phyloP scores from a whole-genome alignment of 331 rosid genomes.

The Pyracantha coccinea region DNA sequence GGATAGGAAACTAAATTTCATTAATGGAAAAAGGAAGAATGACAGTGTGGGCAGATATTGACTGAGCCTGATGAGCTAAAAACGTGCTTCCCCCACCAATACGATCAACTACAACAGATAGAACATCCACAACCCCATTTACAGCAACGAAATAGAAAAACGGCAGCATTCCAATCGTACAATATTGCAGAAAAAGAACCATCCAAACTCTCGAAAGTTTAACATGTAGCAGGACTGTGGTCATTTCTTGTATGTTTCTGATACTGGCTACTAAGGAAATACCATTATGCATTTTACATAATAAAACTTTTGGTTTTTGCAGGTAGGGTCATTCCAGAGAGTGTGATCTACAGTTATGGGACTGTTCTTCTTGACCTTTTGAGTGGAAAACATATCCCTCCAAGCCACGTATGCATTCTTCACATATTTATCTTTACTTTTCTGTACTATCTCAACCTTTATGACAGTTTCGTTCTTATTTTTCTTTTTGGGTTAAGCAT shows the following conservation, averaged over 20 bases:
- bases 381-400: conserved; percentile 64
- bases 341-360: conserved; percentile 43
- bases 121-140: not conserved
- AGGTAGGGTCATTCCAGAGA: conserved; percentile 43
- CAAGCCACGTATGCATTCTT: conserved; percentile 59
- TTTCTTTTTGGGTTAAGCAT: not conserved
- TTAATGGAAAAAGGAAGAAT: not conserved
- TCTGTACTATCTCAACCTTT: not conserved
- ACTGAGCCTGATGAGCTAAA: not conserved
- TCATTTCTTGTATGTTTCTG: not conserved
- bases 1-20: not conserved
- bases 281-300: not conserved
- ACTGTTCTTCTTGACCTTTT: conserved; percentile 36
- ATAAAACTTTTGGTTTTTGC: conserved; percentile 2
- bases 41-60: not conserved
- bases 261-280: not conserved
- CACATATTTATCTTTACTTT: not conserved
- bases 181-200: not conserved
- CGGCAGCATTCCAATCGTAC: not conserved
- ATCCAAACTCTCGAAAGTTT: not conserved
- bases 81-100: not conserved
- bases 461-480: not conserved
- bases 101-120: not conserved
- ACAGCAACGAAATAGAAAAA: not conserved
- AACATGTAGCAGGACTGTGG: not conserved